Base-by-base conservation (phyloP, 1,139 yeast genomes). In the Cylindricascospora bacillispora region DNA sequence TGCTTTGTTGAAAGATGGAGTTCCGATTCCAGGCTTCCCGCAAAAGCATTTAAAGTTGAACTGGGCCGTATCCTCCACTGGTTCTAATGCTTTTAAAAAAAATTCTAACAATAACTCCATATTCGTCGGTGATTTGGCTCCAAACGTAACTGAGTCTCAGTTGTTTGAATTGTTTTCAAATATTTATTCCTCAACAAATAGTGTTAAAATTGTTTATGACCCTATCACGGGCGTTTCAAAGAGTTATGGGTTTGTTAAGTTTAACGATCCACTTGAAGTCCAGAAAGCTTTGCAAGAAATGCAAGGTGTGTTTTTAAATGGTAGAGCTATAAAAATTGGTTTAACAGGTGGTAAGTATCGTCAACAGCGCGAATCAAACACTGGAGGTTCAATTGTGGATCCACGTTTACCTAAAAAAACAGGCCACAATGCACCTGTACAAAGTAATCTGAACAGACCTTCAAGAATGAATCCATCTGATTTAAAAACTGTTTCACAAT, bases 71-170 rank as follows among this genome's bases (percentile, higher is more conserved):
- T 75, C 80, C 18, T 76, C 77, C 9, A 70, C 74, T 3, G 22
- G 35, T 11, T 34, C 35, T 9, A 25, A 16, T 27, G 16, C 7
- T 13, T 24, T 15, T 16, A 11, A 4, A 5, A 27, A 29, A 20
- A 29, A 16, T 6, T n/a, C 15, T 11, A 34, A 40, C 6, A 82
- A 74, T 43, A 70, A 50, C 42, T 73, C 85, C 1, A 56, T 78
- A 23, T 78, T 78, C 57, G 86, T 78, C n/a, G 89, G 89, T 25
- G 86, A 78, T 52, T 58, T 78, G 39, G 72, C 82, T 2, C 82
- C 81, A 13, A 69, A 72, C 14, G 75, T 81, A 13, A 75, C 79
- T 4, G 86, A 78, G 45, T 76, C 78, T 13, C 76, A 73, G 43
- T 54, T 78, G 35, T 59, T 74, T 31, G 77, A 79, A 26, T 65